phyloP scores from a whole-genome alignment of 2,329 filamentous ascomycete species.

The Penicillium sp. region DNA sequence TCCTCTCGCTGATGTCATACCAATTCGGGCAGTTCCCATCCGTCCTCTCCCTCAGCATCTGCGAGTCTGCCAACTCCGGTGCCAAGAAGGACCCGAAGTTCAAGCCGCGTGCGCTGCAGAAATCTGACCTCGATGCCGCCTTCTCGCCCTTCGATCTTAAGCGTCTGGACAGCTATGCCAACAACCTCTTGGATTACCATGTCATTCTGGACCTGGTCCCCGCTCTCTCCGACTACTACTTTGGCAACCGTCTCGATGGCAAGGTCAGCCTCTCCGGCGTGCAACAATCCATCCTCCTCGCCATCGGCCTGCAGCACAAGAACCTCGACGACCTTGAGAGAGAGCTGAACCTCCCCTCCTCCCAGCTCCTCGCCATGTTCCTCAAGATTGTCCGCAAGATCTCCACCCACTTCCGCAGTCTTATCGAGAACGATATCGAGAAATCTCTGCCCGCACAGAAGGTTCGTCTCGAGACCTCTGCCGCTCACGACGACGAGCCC shows the following conservation, averaged over 20 bases:
- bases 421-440: slow-evolving; percentile 72
- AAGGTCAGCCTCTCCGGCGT: slow-evolving; percentile 73
- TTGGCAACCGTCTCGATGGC: slow-evolving; percentile 69
- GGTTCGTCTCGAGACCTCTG: slow-evolving; percentile 36
- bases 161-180: slow-evolving; percentile 89
- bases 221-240: slow-evolving; percentile 77
- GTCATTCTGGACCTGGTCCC: slow-evolving; percentile 93
- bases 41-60: slow-evolving; percentile 76
- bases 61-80: slow-evolving; percentile 76
- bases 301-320: slow-evolving; percentile 87
- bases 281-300: slow-evolving; percentile 84
- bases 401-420: slow-evolving; percentile 68
- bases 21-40: slow-evolving; percentile 83
- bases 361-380: slow-evolving; percentile 92
- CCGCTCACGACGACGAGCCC: slow-evolving; percentile 64
- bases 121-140: slow-evolving; percentile 70
- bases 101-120: slow-evolving; percentile 59
- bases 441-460: slow-evolving; percentile 61
- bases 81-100: slow-evolving; percentile 63
- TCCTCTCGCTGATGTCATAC: slow-evolving; percentile 84
- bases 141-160: slow-evolving; percentile 94
- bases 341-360: slow-evolving; percentile 70
- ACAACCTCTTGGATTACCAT: slow-evolving; percentile 96
- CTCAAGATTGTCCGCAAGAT: slow-evolving; percentile 93
- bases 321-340: slow-evolving; percentile 75